Conservation (phyloP, 306 rosid species). For the Sicyos edulis region DNA sequence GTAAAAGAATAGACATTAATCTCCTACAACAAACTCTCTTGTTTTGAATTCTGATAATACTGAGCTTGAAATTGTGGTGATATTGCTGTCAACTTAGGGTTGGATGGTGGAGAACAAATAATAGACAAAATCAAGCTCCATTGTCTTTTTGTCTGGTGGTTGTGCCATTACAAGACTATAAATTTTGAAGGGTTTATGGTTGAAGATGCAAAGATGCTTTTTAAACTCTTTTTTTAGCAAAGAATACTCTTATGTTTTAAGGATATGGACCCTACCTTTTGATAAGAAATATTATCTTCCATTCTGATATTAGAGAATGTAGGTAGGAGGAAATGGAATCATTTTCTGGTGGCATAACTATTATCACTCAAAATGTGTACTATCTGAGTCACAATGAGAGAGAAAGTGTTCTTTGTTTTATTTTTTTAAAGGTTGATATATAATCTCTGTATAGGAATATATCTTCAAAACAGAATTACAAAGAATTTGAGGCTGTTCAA, state of each 20-base stretch:
- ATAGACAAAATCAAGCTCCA: background rate
- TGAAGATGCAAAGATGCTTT: conserved; percentile 17
- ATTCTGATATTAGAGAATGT: conserved; percentile 8
- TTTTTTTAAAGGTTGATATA: conserved; percentile 5
- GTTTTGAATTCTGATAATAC: conserved; percentile 6
- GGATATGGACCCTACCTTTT: background rate
- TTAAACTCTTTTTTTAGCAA: background rate
- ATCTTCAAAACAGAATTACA: background rate
- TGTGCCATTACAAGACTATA: conserved; percentile 12
- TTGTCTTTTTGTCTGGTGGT: conserved; percentile 21
- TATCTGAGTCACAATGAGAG: background rate
- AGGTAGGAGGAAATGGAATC: background rate
- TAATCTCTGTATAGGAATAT: background rate
- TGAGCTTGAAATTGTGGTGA: conserved; percentile 2
- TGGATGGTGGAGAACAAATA: conserved; percentile 7
- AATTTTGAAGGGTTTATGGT: conserved; percentile 11
- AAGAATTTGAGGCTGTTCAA: background rate
- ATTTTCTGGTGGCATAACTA: background rate
- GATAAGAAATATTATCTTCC: background rate
- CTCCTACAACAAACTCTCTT: background rate
- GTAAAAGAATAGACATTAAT: background rate
- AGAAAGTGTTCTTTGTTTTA: background rate
- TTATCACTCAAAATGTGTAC: background rate
- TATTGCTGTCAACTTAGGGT: conserved; percentile 11
- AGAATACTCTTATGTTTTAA: background rate